Conservation (phyloP, 2,329 filamentous ascomycete genomes). For the Metarhizium humberi region DNA sequence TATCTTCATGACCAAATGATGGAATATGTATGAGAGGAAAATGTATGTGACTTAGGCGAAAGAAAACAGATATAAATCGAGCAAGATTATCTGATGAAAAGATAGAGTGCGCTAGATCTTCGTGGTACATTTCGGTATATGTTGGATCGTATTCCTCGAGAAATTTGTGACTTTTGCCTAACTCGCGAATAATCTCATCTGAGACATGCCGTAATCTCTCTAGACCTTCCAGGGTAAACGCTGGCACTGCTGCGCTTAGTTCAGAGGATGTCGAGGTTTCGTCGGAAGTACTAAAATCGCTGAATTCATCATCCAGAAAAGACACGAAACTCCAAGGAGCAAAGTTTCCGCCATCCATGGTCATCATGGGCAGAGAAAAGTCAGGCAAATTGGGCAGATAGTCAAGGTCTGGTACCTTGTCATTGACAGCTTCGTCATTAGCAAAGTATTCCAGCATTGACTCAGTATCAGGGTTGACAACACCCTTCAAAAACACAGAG, state of each 20-base stretch:
- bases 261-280: not conserved
- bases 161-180: not conserved
- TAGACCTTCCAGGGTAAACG: not conserved
- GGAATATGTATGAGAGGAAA: slow-evolving; percentile 9
- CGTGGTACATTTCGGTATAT: not conserved
- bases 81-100: slow-evolving; percentile 13
- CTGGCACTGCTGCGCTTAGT: not conserved
- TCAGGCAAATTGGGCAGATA: not conserved
- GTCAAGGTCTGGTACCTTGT: slow-evolving; percentile 4
- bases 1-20: no score
- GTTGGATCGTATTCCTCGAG: not conserved
- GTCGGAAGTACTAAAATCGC: not conserved
- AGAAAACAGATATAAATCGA: slow-evolving; percentile 14
- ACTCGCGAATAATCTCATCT: not conserved
- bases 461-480: slow-evolving; percentile 5
- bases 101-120: slow-evolving; percentile 7
- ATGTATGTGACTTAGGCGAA: slow-evolving; percentile 16
- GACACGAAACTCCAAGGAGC: not conserved
- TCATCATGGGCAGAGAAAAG: slow-evolving; percentile 5
- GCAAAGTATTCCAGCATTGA: slow-evolving; percentile 5
- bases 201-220: not conserved
- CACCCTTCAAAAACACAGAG: not conserved
- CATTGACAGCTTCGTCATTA: slow-evolving; percentile 2
- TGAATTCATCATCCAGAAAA: slow-evolving; percentile 2
- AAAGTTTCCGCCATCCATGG: not conserved